Evolutionary conservation across 306 rosid genomes (phyloP).

Genomic region (Cucurbita moschata): DNA sequence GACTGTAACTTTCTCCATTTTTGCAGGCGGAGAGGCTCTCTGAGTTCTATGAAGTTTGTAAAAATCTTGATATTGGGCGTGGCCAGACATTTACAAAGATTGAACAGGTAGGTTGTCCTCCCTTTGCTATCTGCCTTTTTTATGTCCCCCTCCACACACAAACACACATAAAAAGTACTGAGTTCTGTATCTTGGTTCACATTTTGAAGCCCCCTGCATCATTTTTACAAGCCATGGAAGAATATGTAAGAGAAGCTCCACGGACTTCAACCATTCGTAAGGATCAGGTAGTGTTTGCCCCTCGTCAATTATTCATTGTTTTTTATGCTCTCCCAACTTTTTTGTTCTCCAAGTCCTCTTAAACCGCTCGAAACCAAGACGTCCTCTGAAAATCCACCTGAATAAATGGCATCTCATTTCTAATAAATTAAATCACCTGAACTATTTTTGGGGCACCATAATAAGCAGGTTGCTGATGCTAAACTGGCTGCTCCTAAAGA

Average conservation of each 20-base stretch:
- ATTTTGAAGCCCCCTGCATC: slow-evolving; percentile 76
- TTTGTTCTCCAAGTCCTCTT: background rate
- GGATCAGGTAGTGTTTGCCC: slow-evolving; percentile 44
- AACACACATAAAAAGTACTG: background rate
- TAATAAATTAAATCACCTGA: background rate
- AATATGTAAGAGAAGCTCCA: slow-evolving; percentile 87
- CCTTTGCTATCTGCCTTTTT: background rate
- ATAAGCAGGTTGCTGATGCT: slow-evolving; percentile 37
- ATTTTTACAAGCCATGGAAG: slow-evolving; percentile 98
- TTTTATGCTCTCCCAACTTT: background rate
- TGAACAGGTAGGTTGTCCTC: slow-evolving; percentile 59
- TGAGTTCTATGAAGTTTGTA: slow-evolving; percentile 89
- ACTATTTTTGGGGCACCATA: background rate
- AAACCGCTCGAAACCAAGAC: background rate
- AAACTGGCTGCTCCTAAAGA: slow-evolving; percentile 60
- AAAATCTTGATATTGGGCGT: slow-evolving; percentile 75
- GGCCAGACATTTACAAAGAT: slow-evolving; percentile 84
- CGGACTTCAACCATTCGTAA: slow-evolving; percentile 48
- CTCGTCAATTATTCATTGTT: no score
- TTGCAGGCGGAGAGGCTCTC: slow-evolving; percentile 87
- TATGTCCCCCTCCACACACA: background rate
- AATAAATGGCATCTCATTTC: no score
- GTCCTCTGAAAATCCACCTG: background rate
- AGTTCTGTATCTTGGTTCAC: slow-evolving; percentile 14
- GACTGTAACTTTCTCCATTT: background rate